phyloP scores from a whole-genome alignment of 2,329 filamentous ascomycete genomes.

The Leptographium flavum region DNA sequence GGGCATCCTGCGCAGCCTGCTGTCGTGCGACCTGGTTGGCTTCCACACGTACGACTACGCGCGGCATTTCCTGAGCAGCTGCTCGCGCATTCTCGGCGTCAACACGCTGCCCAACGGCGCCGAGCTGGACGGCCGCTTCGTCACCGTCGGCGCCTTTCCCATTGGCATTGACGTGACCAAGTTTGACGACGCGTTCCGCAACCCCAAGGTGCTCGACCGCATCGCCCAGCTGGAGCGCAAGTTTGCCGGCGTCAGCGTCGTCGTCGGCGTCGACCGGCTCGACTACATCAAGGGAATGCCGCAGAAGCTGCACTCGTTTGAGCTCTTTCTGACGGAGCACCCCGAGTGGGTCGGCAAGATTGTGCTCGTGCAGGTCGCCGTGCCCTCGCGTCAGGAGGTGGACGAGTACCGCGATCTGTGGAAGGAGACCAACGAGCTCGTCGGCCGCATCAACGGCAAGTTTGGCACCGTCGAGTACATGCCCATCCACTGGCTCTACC shows the following conservation, averaged over 20 bases:
- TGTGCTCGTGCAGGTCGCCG: constrained; percentile 87
- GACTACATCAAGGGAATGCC: constrained; percentile 99
- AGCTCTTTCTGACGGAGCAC: constrained; percentile 92
- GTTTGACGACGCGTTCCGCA: constrained; percentile 78
- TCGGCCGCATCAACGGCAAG: constrained; percentile 91
- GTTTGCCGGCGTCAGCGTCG: constrained; percentile 90
- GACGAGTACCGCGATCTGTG: constrained; percentile 96
- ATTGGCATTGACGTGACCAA: constrained; percentile 98
- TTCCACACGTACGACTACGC: constrained; percentile 99
- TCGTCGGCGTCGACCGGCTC: constrained; percentile 89
- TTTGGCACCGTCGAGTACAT: constrained; percentile 97
- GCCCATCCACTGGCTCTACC: constrained; percentile 97
- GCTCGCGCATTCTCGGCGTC: constrained; percentile 71
- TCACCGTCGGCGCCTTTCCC: constrained; percentile 88
- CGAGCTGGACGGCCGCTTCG: constrained; percentile 74
- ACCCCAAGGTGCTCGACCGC: constrained; percentile 72
- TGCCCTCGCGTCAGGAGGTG: constrained; percentile 87
- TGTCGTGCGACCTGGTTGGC: constrained; percentile 89
- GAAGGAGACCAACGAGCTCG: constrained; percentile 90
- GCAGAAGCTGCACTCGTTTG: constrained; percentile 90
- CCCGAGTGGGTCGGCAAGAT: constrained; percentile 98
- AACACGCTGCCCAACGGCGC: constrained; percentile 87
- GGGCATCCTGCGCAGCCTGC: constrained; percentile 69
- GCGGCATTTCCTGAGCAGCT: constrained; percentile 92
- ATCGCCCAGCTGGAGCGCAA: constrained; percentile 76